Conservation (phyloP, 2,329 filamentous ascomycete genomes). For the Penicillium polonicum region DNA sequence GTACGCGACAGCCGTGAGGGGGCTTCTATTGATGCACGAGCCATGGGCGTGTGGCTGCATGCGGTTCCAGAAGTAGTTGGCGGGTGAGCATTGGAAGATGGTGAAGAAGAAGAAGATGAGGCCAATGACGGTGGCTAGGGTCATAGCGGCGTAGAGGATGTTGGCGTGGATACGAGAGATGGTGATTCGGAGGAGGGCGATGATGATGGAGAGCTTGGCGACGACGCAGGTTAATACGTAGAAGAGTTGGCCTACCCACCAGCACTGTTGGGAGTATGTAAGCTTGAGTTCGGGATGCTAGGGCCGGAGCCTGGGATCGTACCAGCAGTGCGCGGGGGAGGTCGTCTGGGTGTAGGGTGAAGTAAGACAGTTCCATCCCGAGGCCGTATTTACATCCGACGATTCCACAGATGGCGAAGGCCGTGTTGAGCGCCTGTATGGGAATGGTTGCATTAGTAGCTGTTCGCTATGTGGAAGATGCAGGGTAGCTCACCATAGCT, state of each 20-base stretch:
- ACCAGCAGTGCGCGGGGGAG: constrained; percentile 27
- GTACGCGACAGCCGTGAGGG: constrained; percentile 54
- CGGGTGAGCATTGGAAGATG: constrained; percentile 52
- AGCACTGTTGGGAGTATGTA: constrained; percentile 29
- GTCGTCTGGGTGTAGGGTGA: constrained; percentile 19
- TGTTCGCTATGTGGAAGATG: not conserved
- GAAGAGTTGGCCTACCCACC: constrained; percentile 54
- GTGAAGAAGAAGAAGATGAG: constrained; percentile 50
- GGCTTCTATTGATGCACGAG: constrained; percentile 43
- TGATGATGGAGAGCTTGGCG: constrained; percentile 51
- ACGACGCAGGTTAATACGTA: constrained; percentile 50
- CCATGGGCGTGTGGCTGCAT: constrained; percentile 25
- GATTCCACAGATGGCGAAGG: constrained; percentile 30
- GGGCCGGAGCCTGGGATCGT: not conserved
- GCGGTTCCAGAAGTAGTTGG: constrained; percentile 51
- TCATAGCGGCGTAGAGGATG: constrained; percentile 49
- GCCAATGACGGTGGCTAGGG: constrained; percentile 44
- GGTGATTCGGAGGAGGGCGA: constrained; percentile 53
- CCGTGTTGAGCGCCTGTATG: constrained; percentile 26
- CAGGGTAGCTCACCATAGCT: constrained; percentile 26
- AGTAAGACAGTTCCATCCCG: constrained; percentile 21
- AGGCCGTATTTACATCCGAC: constrained; percentile 27
- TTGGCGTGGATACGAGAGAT: constrained; percentile 45
- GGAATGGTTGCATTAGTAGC: not conserved
- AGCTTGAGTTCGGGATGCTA: not conserved